These are phyloP conservation scores for Ogataea thermomethanolica DNA, from an alignment of 805 yeast genomes.

Conservation along the genomic window DNA sequence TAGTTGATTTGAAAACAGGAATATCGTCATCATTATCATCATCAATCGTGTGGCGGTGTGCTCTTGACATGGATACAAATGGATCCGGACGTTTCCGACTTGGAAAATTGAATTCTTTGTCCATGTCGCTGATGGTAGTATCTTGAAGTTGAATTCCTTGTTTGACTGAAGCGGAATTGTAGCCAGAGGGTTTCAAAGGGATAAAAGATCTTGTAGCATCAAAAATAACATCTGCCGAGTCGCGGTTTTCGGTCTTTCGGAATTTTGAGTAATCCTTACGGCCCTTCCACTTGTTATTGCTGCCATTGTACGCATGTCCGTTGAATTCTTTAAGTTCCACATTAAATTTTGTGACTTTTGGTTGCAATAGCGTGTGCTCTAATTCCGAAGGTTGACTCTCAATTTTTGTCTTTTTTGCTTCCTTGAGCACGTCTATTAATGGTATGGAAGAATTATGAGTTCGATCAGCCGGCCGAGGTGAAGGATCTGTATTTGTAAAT, in stretches of 20 bases:
- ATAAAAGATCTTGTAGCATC: conserved; percentile 20
- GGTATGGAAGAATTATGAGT: not conserved
- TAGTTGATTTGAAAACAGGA: conserved; percentile 29
- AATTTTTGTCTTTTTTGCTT: conserved; percentile 12
- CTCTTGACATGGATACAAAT: no score
- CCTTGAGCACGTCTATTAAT: conserved; percentile 7
- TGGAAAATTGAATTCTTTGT: conserved; percentile 13
- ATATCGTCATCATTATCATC: conserved; percentile 30
- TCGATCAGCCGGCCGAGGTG: no score
- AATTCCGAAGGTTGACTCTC: conserved; percentile 3
- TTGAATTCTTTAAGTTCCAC: conserved; percentile 1
- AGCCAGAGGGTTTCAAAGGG: conserved; percentile 12
- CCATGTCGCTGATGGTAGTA: conserved; percentile 16
- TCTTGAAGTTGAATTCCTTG: conserved; percentile 14
- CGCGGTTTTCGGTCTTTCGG: conserved; percentile 8
- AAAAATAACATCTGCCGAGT: conserved; percentile 14
- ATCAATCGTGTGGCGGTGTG: conserved; percentile 11
- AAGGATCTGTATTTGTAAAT: no score
- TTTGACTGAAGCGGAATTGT: conserved; percentile 12
- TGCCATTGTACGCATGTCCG: conserved; percentile 9
- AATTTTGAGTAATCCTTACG: conserved; percentile 17
- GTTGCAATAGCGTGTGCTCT: not conserved
- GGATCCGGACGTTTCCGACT: conserved; percentile 4
- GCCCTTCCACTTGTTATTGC: conserved; percentile 13
- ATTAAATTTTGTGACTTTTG: conserved; percentile 13